Evolutionary conservation across 2,329 filamentous ascomycete genomes (phyloP), one percentile per base, ranked within the genome.

Genomic region (Colletotrichum echinochloae): DNA sequence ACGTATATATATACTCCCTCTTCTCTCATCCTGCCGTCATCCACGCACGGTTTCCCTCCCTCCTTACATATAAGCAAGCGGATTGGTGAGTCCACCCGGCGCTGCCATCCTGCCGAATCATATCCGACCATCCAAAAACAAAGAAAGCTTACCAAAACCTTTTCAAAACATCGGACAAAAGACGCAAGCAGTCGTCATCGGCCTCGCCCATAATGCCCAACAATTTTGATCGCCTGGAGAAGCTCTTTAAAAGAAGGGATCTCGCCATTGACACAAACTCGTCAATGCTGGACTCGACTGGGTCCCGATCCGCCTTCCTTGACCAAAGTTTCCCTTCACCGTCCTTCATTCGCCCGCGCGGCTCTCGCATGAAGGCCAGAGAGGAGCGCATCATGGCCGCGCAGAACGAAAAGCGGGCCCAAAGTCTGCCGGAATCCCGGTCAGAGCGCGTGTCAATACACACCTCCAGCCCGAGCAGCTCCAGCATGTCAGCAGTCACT

Each of bases 271-370:
- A 72, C 28, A 55, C 56, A 20, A 28, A 14, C 16, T 30, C 28
- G 28, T 46, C 44, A 26, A 54, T 52, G 23, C 48, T 60, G 20
- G 66, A 70, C 12, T 61, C 49, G 33, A 26, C 48, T 28, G 37
- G 46, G 9, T 20, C 69, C 74, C 14, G 76, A 76, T 39, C 71
- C 74, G 67, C 68, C 35, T 60, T 71, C 11, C 61, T 76, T 30
- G 80, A 77, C 60, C 80, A 79, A 78, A 81, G 57, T 60, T 88
- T 88, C 72, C 86, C 86, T 5, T 82, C 82, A 26, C 83, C 86
- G 8, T 87, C 86, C 1, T 90, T 88, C 73, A 87, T 90, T 72
- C 82, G 86, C 55, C 88, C 88, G 33, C 89, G 82, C 46, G 81
- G 83, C 20, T 82, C 81, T 65, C 83, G 86, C 30, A 90, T 90